These are phyloP conservation scores for Alectoria sarmentosa DNA, from an alignment of 495 filamentous ascomycete species.

Conservation along the genomic window DNA sequence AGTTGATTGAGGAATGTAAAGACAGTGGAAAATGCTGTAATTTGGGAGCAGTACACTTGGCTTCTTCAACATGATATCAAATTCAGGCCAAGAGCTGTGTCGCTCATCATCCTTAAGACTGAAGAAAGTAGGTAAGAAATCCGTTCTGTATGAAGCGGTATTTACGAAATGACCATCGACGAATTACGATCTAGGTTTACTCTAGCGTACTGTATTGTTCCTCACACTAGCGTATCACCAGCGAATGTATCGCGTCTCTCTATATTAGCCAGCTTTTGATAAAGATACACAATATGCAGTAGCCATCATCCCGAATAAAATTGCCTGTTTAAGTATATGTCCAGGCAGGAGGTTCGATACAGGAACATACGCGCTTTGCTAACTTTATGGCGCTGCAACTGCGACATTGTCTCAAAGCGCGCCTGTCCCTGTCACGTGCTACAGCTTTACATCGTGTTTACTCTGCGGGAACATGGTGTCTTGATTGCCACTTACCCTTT, in stretches of 20 bases:
- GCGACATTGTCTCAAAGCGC: background rate
- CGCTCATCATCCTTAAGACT: background rate
- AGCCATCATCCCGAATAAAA: too few species aligned
- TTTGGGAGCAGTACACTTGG: conserved; percentile 11
- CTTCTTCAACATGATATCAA: conserved; percentile 22
- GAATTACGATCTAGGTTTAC: too few species aligned
- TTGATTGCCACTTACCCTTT: background rate
- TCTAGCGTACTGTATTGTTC: too few species aligned
- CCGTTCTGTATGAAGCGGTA: too few species aligned
- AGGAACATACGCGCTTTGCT: background rate
- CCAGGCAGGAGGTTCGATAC: background rate
- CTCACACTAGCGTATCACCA: too few species aligned
- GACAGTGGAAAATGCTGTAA: conserved; percentile 19
- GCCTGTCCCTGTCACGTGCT: background rate
- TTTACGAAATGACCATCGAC: background rate
- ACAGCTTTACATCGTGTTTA: too few species aligned
- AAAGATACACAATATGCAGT: too few species aligned
- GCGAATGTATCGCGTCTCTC: too few species aligned
- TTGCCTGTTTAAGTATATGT: too few species aligned
- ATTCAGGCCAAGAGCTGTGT: background rate
- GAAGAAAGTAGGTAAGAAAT: too few species aligned
- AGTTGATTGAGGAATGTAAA: conserved; percentile 10
- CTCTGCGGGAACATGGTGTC: background rate
- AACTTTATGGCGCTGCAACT: background rate
- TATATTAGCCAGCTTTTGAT: too few species aligned